phyloP scores from a whole-genome alignment of 169 alveolate genomes.

The Plasmodium blacklocki region DNA sequence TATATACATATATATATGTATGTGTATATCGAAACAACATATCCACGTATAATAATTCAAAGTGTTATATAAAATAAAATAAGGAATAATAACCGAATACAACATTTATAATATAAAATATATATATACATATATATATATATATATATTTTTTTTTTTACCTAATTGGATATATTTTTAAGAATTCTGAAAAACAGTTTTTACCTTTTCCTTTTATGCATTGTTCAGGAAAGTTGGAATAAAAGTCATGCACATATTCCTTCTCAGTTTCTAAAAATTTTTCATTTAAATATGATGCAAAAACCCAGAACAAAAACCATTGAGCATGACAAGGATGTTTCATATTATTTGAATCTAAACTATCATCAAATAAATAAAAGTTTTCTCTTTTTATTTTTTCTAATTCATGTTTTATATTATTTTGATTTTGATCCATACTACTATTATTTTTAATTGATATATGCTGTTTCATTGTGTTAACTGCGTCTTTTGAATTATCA shows the following conservation, averaged over 20 bases:
- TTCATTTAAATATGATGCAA: constrained; percentile 71
- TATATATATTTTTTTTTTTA: neutral
- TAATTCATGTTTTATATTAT: constrained; percentile 30
- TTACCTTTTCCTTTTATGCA: constrained; percentile 73
- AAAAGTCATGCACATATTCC: constrained; percentile 62
- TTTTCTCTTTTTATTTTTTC: constrained; percentile 75
- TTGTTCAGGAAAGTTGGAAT: constrained; percentile 75
- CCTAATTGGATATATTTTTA: constrained; percentile 63
- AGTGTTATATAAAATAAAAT: no score
- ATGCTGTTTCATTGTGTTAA: neutral
- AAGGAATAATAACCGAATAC: no score
- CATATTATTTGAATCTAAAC: constrained; percentile 69
- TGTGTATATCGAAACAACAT: no score
- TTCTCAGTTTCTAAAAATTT: constrained; percentile 62
- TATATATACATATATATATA: neutral
- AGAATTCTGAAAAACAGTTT: constrained; percentile 64
- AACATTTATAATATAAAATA: no score
- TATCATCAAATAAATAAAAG: constrained; percentile 73
- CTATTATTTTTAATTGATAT: constrained; percentile 9
- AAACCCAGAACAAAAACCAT: constrained; percentile 77
- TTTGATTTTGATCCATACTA: neutral
- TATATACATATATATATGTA: no score
- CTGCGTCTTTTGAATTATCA: constrained; percentile 17
- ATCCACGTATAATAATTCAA: no score
- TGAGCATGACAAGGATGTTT: constrained; percentile 76